Evolutionary conservation across 1,139 yeast species (phyloP).

Genomic region (Debaryomyces nepalensis): DNA sequence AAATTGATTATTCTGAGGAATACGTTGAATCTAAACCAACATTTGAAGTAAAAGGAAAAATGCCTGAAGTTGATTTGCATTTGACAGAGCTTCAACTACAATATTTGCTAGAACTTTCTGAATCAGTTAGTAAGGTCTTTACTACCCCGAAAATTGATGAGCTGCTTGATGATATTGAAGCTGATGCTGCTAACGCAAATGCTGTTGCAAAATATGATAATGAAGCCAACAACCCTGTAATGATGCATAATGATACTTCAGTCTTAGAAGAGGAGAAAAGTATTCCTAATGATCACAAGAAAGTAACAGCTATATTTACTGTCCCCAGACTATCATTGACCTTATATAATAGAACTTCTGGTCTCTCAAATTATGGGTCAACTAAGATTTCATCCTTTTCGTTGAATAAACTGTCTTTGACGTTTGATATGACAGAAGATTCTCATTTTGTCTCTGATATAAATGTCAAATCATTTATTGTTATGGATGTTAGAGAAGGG

Average conservation of each 20-base stretch:
- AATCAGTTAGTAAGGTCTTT: constrained; percentile 63
- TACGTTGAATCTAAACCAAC: constrained; percentile 49
- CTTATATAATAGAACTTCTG: constrained; percentile 61
- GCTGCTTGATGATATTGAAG: constrained; percentile 57
- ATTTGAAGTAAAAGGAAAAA: constrained; percentile 58
- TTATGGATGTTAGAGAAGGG: constrained; percentile 69
- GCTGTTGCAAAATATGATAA: constrained; percentile 35
- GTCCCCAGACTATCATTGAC: constrained; percentile 69
- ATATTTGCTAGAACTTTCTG: constrained; percentile 59
- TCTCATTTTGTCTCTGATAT: constrained; percentile 64
- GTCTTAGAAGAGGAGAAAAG: constrained; percentile 3
- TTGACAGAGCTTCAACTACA: constrained; percentile 80
- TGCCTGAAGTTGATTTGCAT: constrained; percentile 68
- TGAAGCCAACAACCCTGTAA: background rate
- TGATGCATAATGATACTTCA: background rate
- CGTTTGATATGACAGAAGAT: constrained; percentile 55
- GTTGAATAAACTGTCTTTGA: constrained; percentile 59
- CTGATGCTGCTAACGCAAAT: constrained; percentile 64
- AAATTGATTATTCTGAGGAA: constrained; percentile 59
- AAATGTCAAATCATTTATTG: constrained; percentile 72
- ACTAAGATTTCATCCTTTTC: constrained; percentile 65
- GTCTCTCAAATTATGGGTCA: constrained; percentile 37
- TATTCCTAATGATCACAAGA: constrained; percentile 38
- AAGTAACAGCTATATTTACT: constrained; percentile 55
- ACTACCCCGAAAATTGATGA: constrained; percentile 40